Conservation (phyloP, 2,329 filamentous ascomycete genomes). For the Scopulariopsis brevicaulis region DNA sequence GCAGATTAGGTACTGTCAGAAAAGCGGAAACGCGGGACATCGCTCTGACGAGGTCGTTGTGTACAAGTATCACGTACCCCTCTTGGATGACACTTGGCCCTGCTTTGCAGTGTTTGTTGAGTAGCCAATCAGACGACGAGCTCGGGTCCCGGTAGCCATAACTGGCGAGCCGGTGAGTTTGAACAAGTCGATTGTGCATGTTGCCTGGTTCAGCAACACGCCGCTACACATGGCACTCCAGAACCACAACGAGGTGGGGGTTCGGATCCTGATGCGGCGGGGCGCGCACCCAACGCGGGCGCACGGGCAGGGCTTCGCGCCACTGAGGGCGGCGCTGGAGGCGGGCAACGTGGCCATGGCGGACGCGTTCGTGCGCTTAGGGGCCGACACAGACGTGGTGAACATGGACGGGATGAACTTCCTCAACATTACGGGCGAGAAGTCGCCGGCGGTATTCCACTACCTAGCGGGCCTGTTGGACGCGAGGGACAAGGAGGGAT, state of each 20-base stretch:
- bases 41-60: no score
- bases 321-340: slow-evolving; percentile 5
- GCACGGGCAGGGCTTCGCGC: slow-evolving; percentile 3
- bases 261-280: not conserved
- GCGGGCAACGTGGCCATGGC: not conserved
- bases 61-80: no score
- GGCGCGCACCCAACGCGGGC: not conserved
- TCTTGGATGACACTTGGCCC: no score
- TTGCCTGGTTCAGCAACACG: no score
- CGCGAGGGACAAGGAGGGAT: slow-evolving; percentile 3
- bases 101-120: no score
- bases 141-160: not conserved
- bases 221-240: slow-evolving; percentile 2
- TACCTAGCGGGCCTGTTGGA: slow-evolving; percentile 7
- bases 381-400: not conserved
- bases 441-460: slow-evolving; percentile 5
- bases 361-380: not conserved
- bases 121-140: no score
- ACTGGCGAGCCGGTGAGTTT: not conserved
- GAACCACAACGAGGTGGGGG: not conserved
- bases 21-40: no score
- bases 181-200: not conserved
- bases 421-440: slow-evolving; percentile 3
- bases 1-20: no score
- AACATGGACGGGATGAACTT: slow-evolving; percentile 2